phyloP scores from a whole-genome alignment of 108 stramenopile species.

The Skeletonema potamos region DNA sequence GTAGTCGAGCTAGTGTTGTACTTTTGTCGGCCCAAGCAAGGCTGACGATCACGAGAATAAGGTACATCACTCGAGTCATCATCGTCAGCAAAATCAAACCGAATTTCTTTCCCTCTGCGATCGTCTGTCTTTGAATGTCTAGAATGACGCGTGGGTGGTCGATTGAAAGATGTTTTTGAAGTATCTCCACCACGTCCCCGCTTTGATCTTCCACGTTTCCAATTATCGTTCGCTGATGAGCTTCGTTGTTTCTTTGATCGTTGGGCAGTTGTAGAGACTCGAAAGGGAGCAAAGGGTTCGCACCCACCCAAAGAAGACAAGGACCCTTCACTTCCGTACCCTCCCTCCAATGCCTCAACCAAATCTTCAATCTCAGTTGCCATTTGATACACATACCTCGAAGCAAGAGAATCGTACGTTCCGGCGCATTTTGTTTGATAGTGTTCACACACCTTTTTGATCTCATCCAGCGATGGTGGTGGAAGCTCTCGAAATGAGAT shows the following conservation, averaged over 20 bases:
- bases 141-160: neutral
- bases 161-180: neutral
- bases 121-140: neutral
- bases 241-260: neutral
- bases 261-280: neutral
- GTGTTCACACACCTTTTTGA: conserved; percentile 74
- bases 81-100: conserved; percentile 1
- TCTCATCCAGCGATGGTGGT: conserved; percentile 53
- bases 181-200: neutral
- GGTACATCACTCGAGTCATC: neutral
- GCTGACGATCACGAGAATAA: neutral
- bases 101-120: conserved; percentile 18
- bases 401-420: conserved; percentile 64
- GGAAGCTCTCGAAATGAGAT: conserved; percentile 67
- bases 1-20: neutral
- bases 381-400: conserved; percentile 76
- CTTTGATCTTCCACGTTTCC: neutral
- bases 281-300: conserved; percentile 1
- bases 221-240: neutral
- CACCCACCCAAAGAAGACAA: conserved; percentile 4
- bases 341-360: conserved; percentile 47
- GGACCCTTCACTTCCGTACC: conserved; percentile 14
- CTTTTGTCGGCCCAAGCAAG: neutral
- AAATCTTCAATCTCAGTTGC: conserved; percentile 57
- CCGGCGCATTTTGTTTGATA: conserved; percentile 79